Conservation (phyloP, 768 basidiomycete genomes). For the Tylopilus plumbeoviolaceoides region DNA sequence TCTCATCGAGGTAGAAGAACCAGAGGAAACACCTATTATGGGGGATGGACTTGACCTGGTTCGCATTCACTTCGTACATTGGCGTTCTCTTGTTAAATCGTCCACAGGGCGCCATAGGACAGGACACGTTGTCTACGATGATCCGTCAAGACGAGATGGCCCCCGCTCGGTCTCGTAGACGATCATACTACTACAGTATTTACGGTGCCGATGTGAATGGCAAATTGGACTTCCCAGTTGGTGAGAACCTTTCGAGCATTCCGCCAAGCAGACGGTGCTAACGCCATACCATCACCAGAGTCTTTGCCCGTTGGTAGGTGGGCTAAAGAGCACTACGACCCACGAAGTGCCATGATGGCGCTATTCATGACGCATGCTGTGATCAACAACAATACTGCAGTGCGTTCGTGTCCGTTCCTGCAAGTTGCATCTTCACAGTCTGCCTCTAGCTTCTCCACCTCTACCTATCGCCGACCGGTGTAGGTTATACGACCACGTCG, state of each 20-base stretch:
- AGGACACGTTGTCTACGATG: slow-evolving; percentile 69
- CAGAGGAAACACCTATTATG: slow-evolving; percentile 8
- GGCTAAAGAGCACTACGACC: slow-evolving; percentile 54
- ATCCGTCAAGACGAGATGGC: slow-evolving; percentile 69
- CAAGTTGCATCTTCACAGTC: background rate
- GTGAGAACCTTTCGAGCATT: slow-evolving; percentile 29
- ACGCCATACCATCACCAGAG: slow-evolving; percentile 38
- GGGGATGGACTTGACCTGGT: slow-evolving; percentile 26
- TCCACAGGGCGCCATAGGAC: slow-evolving; percentile 60
- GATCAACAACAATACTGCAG: slow-evolving; percentile 54
- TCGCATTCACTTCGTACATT: slow-evolving; percentile 2
- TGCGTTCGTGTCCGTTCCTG: slow-evolving; percentile 8
- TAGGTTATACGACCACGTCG: slow-evolving; percentile 16
- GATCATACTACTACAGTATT: slow-evolving; percentile 46
- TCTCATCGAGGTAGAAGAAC: slow-evolving; percentile 15
- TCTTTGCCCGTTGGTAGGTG: slow-evolving; percentile 55
- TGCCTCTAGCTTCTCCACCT: slow-evolving; percentile 44
- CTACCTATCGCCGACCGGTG: slow-evolving; percentile 35
- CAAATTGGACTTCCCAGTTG: slow-evolving; percentile 56
- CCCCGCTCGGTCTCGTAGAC: slow-evolving; percentile 53
- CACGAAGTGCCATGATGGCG: slow-evolving; percentile 55
- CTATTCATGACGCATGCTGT: slow-evolving; percentile 71
- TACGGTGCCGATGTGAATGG: slow-evolving; percentile 38
- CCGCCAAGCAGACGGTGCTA: background rate
- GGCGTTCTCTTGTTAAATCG: slow-evolving; percentile 5